Percentiles rank a stretch among this genome's conserved stretches.
Conservation (phyloP, 305 asterid species). For the Fraxinus paxiana region DNA sequence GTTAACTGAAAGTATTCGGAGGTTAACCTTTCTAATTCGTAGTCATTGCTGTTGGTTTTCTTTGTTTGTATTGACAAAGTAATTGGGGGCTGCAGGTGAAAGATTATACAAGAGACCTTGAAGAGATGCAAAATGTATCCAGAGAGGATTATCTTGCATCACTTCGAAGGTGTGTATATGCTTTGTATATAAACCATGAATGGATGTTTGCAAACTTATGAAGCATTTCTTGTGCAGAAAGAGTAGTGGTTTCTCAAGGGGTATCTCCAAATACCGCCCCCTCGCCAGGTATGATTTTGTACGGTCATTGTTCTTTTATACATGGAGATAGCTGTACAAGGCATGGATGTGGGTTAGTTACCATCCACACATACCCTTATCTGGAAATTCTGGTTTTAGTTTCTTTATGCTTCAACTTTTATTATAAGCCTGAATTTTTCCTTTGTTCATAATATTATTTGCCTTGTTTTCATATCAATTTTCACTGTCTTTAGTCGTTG, state of each 20-base stretch:
- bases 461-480: not conserved
- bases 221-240: slow-evolving; percentile 58
- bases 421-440: not conserved
- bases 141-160: slow-evolving; percentile 97
- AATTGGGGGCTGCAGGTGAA: slow-evolving; percentile 58
- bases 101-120: slow-evolving; percentile 89
- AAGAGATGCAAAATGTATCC: slow-evolving; percentile 90
- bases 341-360: not conserved
- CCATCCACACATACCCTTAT: not conserved
- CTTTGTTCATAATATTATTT: not conserved
- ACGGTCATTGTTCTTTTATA: not conserved
- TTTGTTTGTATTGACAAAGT: not conserved
- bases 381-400: slow-evolving; percentile 18
- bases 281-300: slow-evolving; percentile 67
- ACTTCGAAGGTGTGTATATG: slow-evolving; percentile 63
- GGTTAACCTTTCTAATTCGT: not conserved
- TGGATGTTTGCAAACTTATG: slow-evolving; percentile 22
- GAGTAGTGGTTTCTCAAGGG: slow-evolving; percentile 95
- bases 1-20: not conserved
- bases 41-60: slow-evolving; percentile 8
- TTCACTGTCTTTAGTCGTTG: slow-evolving; percentile 50
- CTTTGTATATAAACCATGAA: not conserved
- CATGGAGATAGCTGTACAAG: not conserved
- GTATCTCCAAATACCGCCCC: slow-evolving; percentile 83
- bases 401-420: slow-evolving; percentile 3